These are phyloP conservation scores for Graphilbum ipis-grandicollis DNA, from an alignment of 2,329 filamentous ascomycete species.

Conservation along the genomic window DNA sequence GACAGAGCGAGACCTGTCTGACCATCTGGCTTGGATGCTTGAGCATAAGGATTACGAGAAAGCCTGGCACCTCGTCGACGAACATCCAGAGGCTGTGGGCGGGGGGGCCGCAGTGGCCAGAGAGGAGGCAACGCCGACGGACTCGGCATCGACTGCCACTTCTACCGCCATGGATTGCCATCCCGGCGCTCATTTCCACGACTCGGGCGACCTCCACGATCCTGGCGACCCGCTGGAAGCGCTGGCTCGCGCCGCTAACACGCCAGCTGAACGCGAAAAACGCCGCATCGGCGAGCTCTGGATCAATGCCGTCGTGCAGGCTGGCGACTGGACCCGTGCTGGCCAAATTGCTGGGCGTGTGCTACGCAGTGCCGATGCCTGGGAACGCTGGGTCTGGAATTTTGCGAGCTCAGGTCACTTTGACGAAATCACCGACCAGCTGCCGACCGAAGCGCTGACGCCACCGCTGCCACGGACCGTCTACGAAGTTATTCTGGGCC, in stretches of 20 bases:
- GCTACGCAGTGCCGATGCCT: constrained; percentile 58
- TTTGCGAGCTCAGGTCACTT: constrained; percentile 78
- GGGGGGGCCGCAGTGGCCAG: constrained; percentile 23
- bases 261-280: constrained; percentile 70
- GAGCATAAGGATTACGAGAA: constrained; percentile 66
- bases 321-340: constrained; percentile 58
- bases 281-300: constrained; percentile 81
- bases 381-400: constrained; percentile 92
- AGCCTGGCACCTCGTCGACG: constrained; percentile 78
- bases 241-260: constrained; percentile 37
- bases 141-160: too few relatives aligned
- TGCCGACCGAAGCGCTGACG: constrained; percentile 60
- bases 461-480: constrained; percentile 66
- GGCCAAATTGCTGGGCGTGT: constrained; percentile 72
- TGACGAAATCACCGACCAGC: constrained; percentile 73
- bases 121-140: constrained; percentile 18
- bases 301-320: constrained; percentile 69
- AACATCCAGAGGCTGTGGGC: constrained; percentile 59
- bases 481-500: constrained; percentile 76
- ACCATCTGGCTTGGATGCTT: constrained; percentile 74
- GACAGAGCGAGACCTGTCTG: constrained; percentile 68
- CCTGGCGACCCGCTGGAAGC: too few relatives aligned
- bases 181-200: too few relatives aligned
- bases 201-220: too few relatives aligned
- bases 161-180: too few relatives aligned